Conservation (phyloP, 2,329 filamentous ascomycete species). For the Pochonia chlamydosporia region DNA sequence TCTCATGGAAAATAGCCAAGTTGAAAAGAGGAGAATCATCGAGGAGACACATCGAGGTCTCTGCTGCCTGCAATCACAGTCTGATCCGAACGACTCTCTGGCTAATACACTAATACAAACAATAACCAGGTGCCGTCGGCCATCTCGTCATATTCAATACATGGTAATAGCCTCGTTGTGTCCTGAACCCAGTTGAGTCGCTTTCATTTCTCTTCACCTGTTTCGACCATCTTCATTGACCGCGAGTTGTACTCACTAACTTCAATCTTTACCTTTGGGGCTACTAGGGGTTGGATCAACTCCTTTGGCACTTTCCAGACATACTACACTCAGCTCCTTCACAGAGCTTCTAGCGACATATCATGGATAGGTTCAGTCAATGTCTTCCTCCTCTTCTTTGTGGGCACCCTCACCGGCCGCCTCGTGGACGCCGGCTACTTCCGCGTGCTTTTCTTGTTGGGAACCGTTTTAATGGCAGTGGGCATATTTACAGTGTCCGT, state of each 20-base stretch:
- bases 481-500: slow-evolving; percentile 41
- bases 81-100: neutral
- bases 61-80: too few relatives aligned
- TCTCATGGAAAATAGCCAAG: too few relatives aligned
- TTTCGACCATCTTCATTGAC: too few relatives aligned
- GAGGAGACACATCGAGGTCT: too few relatives aligned
- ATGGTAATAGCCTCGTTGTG: slow-evolving; percentile 30
- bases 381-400: slow-evolving; percentile 33
- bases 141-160: slow-evolving; percentile 47
- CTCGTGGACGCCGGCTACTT: slow-evolving; percentile 36
- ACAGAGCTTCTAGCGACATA: slow-evolving; percentile 29
- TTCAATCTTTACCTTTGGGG: too few relatives aligned
- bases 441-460: slow-evolving; percentile 23
- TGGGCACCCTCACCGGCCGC: slow-evolving; percentile 34
- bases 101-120: neutral
- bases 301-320: slow-evolving; percentile 31
- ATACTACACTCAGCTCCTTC: slow-evolving; percentile 28
- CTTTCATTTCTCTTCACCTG: too few relatives aligned
- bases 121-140: slow-evolving; percentile 12
- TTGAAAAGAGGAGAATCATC: too few relatives aligned
- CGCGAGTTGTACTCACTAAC: too few relatives aligned
- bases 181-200: too few relatives aligned
- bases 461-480: slow-evolving; percentile 35
- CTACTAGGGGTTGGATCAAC: too few relatives aligned
- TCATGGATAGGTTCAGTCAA: slow-evolving; percentile 45